phyloP scores from a whole-genome alignment of 306 rosid genomes.

The Trifolium fragiferum region DNA sequence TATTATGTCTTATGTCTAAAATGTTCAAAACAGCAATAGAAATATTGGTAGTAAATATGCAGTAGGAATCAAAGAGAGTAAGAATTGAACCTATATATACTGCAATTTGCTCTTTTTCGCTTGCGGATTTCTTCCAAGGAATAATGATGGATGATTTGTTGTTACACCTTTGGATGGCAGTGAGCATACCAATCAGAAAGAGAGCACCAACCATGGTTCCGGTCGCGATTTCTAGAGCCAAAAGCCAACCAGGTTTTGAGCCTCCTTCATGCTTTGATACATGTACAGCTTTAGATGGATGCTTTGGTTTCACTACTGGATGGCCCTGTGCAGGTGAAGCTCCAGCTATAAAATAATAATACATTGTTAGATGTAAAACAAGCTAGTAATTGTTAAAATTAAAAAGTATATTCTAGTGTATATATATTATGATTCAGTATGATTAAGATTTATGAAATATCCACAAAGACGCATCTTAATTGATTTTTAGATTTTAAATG shows the following conservation, averaged over 20 bases:
- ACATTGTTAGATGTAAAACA: slow-evolving; percentile 42
- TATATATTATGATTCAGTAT: neutral
- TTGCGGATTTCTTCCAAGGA: slow-evolving; percentile 93
- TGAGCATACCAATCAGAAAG: slow-evolving; percentile 70
- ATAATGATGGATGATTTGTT: slow-evolving; percentile 82
- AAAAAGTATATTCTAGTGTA: neutral
- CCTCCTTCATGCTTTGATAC: slow-evolving; percentile 56
- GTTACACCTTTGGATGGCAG: slow-evolving; percentile 68
- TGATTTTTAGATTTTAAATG: slow-evolving; percentile 9
- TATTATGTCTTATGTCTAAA: slow-evolving; percentile 23
- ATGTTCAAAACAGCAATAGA: slow-evolving; percentile 18
- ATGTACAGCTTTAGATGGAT: slow-evolving; percentile 41
- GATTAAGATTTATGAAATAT: neutral
- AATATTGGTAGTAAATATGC: slow-evolving; percentile 33
- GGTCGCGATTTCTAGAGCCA: slow-evolving; percentile 78
- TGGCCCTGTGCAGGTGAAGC: slow-evolving; percentile 58
- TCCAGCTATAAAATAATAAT: slow-evolving; percentile 53
- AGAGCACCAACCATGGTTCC: slow-evolving; percentile 79
- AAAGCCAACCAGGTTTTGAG: slow-evolving; percentile 91
- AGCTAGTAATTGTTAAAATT: neutral
- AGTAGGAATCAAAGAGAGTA: slow-evolving; percentile 36
- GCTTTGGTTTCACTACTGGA: slow-evolving; percentile 50
- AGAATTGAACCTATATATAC: slow-evolving; percentile 68
- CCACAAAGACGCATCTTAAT: slow-evolving; percentile 6
- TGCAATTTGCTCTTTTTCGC: slow-evolving; percentile 65